These are phyloP conservation scores for Rhynchosporium secalis DNA, from an alignment of 2,329 filamentous ascomycete genomes.

Conservation along the genomic window DNA sequence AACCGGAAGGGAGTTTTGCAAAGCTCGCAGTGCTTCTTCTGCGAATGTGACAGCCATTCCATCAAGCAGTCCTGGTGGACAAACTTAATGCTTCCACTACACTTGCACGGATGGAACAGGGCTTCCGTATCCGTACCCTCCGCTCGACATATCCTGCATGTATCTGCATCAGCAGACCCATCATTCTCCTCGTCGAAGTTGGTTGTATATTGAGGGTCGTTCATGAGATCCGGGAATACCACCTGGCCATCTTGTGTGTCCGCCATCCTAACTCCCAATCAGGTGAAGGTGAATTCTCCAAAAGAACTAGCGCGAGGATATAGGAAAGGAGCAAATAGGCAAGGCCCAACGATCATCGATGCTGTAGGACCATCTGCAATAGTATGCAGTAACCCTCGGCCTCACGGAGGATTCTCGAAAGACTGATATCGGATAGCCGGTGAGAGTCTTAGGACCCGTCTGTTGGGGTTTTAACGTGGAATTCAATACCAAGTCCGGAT, in stretches of 20 bases:
- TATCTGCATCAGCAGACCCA: conserved; percentile 55
- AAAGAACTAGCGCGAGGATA: neutral
- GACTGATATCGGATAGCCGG: neutral
- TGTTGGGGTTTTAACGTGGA: neutral
- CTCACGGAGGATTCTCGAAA: neutral
- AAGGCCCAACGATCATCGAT: conserved; percentile 32
- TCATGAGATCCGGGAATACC: conserved; percentile 53
- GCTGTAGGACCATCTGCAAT: conserved; percentile 32
- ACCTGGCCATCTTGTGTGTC: conserved; percentile 14
- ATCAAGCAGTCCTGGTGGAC: conserved; percentile 98
- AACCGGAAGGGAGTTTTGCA: conserved; percentile 99
- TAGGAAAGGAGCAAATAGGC: conserved; percentile 28
- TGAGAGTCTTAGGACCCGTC: neutral
- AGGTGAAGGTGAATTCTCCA: neutral
- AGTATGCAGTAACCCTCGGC: conserved; percentile 1
- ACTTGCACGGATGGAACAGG: conserved; percentile 97
- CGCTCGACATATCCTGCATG: conserved; percentile 95
- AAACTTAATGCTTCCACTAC: conserved; percentile 97
- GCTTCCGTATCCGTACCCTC: conserved; percentile 82
- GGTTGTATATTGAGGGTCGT: conserved; percentile 52
- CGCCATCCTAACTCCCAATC: conserved; percentile 24
- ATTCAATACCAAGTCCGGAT: neutral
- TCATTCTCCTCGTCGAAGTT: conserved; percentile 40
- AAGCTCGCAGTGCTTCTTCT: conserved; percentile 99
- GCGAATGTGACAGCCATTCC: conserved; percentile 97